These are phyloP conservation scores for Vitis labrusca DNA, from an alignment of 164 flowering plant genomes.

Conservation along the genomic window DNA sequence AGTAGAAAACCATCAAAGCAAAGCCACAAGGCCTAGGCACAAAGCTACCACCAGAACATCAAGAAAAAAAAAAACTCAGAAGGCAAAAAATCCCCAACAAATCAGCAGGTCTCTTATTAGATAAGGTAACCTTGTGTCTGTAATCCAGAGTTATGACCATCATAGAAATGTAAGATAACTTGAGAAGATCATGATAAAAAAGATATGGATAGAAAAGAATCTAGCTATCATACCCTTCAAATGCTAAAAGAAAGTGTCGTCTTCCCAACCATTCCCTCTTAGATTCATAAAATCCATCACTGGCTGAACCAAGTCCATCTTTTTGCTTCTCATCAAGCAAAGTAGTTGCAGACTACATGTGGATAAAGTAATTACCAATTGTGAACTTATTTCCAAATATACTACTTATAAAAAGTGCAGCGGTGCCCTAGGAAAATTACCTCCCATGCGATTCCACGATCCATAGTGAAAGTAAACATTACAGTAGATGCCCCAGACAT, in stretches of 20 bases:
- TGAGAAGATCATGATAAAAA: neutral
- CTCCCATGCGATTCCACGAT: conserved; percentile 96
- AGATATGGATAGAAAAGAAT: neutral
- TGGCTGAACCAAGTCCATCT: conserved; percentile 53
- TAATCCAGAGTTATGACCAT: neutral
- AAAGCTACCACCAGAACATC: too few relatives aligned
- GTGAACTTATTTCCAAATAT: too few relatives aligned
- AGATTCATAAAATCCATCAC: conserved; percentile 91
- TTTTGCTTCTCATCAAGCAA: conserved; percentile 74
- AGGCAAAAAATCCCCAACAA: too few relatives aligned
- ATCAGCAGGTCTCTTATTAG: too few relatives aligned
- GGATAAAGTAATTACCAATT: conserved; percentile 2
- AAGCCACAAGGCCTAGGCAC: too few relatives aligned
- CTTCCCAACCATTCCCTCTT: conserved; percentile 97
- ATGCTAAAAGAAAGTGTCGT: conserved; percentile 81
- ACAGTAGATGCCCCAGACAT: conserved; percentile 91
- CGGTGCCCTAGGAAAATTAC: conserved; percentile 29
- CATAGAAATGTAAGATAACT: neutral
- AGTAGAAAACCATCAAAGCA: too few relatives aligned
- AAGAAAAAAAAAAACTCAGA: too few relatives aligned
- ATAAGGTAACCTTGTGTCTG: too few relatives aligned
- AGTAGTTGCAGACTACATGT: conserved; percentile 59
- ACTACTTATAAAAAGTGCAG: too few relatives aligned
- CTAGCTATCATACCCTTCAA: conserved; percentile 64
- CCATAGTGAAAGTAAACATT: conserved; percentile 79